A percentile compares a stretch with the other conserved stretches of the same genome.
Conservation (phyloP, 2,329 filamentous ascomycete genomes). For the Aspergillus sp. region DNA sequence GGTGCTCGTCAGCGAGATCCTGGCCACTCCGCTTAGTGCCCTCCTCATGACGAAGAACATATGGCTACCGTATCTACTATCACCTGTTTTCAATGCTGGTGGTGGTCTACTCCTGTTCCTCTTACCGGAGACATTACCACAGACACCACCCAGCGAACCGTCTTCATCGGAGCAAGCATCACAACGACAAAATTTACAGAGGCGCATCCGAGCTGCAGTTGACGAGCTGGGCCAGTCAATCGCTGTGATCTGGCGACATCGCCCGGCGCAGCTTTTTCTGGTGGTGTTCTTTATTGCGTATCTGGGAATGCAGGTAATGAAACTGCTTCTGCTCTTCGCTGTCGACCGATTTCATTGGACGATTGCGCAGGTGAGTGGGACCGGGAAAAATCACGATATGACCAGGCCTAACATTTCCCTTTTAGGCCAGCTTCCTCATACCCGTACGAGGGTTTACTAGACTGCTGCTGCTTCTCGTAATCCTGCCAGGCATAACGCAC, state of each 20-base stretch:
- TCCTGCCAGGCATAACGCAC: background rate
- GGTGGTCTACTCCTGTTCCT: constrained; percentile 12
- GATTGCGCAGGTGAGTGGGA: background rate
- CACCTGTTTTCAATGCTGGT: background rate
- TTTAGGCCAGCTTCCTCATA: background rate
- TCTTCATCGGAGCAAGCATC: background rate
- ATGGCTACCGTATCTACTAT: constrained; percentile 27
- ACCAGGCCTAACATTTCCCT: background rate
- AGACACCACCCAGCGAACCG: background rate
- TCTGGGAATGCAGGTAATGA: background rate
- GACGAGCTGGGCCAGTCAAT: background rate
- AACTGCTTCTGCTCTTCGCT: background rate
- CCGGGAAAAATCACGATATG: background rate
- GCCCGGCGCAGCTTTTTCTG: background rate
- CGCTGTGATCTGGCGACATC: background rate
- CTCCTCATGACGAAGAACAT: constrained; percentile 26
- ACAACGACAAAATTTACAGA: background rate
- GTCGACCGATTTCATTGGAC: background rate
- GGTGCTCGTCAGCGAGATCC: constrained; percentile 24
- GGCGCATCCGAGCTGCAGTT: background rate
- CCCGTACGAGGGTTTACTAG: background rate
- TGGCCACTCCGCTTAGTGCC: constrained; percentile 30
- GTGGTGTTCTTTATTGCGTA: background rate
- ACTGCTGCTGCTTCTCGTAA: background rate
- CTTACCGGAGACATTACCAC: constrained; percentile 25